Conservation (phyloP, 352 stramenopile species). For the Globisporangium yorkense region DNA sequence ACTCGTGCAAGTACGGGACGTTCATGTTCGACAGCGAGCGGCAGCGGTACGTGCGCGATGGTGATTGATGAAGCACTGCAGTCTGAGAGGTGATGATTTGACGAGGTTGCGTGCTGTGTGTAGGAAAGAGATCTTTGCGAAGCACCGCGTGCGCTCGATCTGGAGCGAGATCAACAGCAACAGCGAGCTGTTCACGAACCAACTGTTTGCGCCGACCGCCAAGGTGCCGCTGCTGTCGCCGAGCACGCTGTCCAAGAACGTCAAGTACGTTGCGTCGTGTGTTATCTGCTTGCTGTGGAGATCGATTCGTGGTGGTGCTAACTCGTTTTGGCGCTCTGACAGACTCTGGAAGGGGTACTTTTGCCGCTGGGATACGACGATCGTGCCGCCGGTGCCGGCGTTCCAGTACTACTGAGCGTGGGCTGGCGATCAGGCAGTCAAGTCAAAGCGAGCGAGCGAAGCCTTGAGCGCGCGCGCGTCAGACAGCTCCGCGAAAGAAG, state of each 20-base stretch:
- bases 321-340: neutral
- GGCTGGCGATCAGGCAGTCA: too few species aligned
- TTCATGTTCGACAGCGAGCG: conserved; percentile 97
- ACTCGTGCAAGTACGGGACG: conserved; percentile 96
- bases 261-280: conserved; percentile 44
- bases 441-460: neutral
- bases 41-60: conserved; percentile 37
- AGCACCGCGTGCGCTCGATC: conserved; percentile 70
- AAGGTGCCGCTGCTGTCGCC: conserved; percentile 42
- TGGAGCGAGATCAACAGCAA: conserved; percentile 78
- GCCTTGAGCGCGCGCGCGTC: neutral
- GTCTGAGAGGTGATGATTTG: neutral
- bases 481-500: too few species aligned
- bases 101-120: neutral
- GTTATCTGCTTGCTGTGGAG: neutral
- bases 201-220: conserved; percentile 46
- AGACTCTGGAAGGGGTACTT: conserved; percentile 86
- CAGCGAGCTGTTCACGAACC: conserved; percentile 65
- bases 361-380: conserved; percentile 75
- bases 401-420: conserved; percentile 62
- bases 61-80: neutral
- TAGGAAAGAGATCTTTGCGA: conserved; percentile 75
- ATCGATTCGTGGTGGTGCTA: neutral
- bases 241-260: conserved; percentile 84
- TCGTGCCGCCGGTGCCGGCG: conserved; percentile 58